Evolutionary conservation across 2,329 filamentous ascomycete species (phyloP).

Genomic region (Fusarium brevicatenulatum): DNA sequence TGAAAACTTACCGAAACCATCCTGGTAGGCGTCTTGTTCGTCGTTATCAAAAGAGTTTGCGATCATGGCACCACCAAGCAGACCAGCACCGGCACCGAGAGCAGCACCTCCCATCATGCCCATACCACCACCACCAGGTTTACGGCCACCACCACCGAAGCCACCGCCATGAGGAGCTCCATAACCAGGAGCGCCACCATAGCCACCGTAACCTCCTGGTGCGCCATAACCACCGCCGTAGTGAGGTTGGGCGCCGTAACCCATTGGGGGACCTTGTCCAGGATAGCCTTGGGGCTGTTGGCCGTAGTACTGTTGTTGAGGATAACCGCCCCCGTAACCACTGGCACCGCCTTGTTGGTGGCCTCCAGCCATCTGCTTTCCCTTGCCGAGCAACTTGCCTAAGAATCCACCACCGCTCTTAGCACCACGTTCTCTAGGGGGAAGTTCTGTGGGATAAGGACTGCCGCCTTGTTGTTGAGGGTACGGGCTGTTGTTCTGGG

Average conservation of each 20-base stretch:
- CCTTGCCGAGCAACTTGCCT: conserved; percentile 64
- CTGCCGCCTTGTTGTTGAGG: conserved; percentile 45
- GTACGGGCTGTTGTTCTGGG: conserved; percentile 44
- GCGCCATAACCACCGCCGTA: conserved; percentile 39
- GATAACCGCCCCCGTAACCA: conserved; percentile 41
- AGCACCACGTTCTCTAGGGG: conserved; percentile 53
- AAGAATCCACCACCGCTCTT: conserved; percentile 59
- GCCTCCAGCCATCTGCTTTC: conserved; percentile 50
- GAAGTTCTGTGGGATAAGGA: conserved; percentile 53
- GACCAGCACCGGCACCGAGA: conserved; percentile 81
- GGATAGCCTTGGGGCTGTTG: conserved; percentile 41
- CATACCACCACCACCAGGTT: conserved; percentile 59
- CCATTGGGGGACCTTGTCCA: conserved; percentile 42
- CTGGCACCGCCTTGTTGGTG: conserved; percentile 36
- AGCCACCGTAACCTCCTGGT: conserved; percentile 40
- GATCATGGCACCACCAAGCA: conserved; percentile 81
- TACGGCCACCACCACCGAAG: conserved; percentile 46
- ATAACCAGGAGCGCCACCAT: conserved; percentile 45
- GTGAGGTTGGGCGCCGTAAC: conserved; percentile 42
- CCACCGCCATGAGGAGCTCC: conserved; percentile 47
- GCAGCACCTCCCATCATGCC: conserved; percentile 79
- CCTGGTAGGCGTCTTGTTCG: conserved; percentile 65
- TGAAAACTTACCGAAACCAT: conserved; percentile 54
- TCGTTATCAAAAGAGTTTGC: conserved; percentile 73
- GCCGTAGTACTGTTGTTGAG: conserved; percentile 43